These are phyloP conservation scores for Pseudogymnoascus sp. DNA, from an alignment of 2,329 filamentous ascomycete species.

Conservation along the genomic window DNA sequence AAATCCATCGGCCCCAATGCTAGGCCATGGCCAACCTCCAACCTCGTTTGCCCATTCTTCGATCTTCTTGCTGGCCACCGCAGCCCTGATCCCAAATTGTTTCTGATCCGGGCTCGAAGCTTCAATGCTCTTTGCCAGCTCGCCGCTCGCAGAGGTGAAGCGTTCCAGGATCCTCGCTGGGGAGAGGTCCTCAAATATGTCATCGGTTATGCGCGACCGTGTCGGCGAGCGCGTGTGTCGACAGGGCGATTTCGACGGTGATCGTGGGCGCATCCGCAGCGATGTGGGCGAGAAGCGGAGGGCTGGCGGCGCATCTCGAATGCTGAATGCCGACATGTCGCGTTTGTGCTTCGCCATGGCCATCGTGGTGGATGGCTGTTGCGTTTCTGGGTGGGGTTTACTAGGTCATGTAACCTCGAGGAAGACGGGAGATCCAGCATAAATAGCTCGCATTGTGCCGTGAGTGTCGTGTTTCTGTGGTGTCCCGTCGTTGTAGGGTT, in stretches of 20 bases:
- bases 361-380: not conserved
- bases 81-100: constrained; percentile 63
- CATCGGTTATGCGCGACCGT: constrained; percentile 34
- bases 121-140: constrained; percentile 52
- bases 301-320: constrained; percentile 1
- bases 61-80: constrained; percentile 61
- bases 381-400: not conserved
- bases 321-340: constrained; percentile 3
- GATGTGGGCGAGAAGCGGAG: constrained; percentile 3
- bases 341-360: constrained; percentile 4
- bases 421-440: constrained; percentile 5
- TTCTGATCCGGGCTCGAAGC: constrained; percentile 57
- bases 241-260: not conserved
- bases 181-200: constrained; percentile 53
- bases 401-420: not conserved
- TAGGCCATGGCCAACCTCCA: constrained; percentile 49
- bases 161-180: constrained; percentile 54
- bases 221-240: constrained; percentile 19
- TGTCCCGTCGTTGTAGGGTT: not conserved
- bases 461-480: not conserved
- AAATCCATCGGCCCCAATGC: constrained; percentile 43
- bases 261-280: constrained; percentile 1
- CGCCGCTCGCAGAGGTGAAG: constrained; percentile 45
- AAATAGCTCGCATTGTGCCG: constrained; percentile 6
- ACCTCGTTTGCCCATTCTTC: constrained; percentile 71